Evolutionary conservation across 441 rosid genomes (phyloP), one percentile per base, ranked within the genome.

Genomic region (Gossypium gossypioides): DNA sequence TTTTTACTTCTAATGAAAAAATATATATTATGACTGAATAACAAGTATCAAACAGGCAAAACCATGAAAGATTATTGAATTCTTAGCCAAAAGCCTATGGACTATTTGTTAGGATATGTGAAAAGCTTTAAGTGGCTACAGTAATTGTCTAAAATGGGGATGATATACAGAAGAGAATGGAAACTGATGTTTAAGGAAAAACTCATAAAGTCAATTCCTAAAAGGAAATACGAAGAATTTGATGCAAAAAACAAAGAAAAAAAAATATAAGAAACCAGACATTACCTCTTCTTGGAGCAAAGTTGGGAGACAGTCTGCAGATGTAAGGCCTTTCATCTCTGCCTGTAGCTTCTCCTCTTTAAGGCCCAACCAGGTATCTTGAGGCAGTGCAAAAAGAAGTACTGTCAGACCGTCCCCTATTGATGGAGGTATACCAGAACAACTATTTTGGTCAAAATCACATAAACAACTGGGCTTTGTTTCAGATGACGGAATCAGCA

Each of bases 211-310:
- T 57, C 55, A 3, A 61, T 25, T 48, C 15, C 58, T 4, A 22
- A 18, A 73, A 25, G 63, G 0, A 50, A 19, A 27, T 4, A 29
- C 15, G 1, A 60, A 44, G 16, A 29, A 32, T 29, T 55, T 7
- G 9, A 55, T 18, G 10, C 32, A 8, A 9, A 56, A 55, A 9
- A 56, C 4, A 18, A 19, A 18, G 3, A 19, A 55, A 7, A 55
- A 56, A 13, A 34, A 12, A 13, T 6, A 4, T 7, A 4, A 1
- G 13, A 54, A 40, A 42, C 24, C 21, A 27, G 64, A 71, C 22
- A 19, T 68, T 76, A 82, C 85, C 81, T 82, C 85, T 12, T 70
- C 81, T 60, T 70, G 81, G 52, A 79, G 82, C 74, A 75, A 61
- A 60, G 74, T 6, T 2, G 79, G 76, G 50, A 82, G 74, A 19